Percentiles rank a stretch among this genome's conserved stretches.
Conservation (phyloP, 768 basidiomycete species). For the Rubroboletus satanas region DNA sequence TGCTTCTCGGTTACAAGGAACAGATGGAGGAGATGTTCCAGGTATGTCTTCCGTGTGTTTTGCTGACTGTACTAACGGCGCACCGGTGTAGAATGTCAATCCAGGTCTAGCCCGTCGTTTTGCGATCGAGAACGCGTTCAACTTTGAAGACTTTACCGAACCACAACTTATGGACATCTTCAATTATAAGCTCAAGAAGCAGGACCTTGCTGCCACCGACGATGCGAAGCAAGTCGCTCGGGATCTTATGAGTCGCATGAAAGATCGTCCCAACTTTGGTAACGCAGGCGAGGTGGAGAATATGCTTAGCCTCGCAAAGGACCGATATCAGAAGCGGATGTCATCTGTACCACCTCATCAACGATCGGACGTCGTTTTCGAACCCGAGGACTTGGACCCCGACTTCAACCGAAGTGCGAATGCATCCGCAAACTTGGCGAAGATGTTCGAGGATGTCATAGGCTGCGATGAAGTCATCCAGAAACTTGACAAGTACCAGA, state of each 20-base stretch:
- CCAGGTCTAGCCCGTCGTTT: conserved; percentile 65
- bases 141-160: conserved; percentile 63
- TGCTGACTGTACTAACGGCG: not conserved
- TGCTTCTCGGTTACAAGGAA: conserved; percentile 61
- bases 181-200: conserved; percentile 51
- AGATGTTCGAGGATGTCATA: conserved; percentile 60
- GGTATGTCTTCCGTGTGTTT: conserved; percentile 31
- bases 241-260: conserved; percentile 36
- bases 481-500: conserved; percentile 51
- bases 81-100: conserved; percentile 54
- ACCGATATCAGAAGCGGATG: conserved; percentile 41
- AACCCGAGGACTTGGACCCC: conserved; percentile 57
- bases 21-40: conserved; percentile 76
- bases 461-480: conserved; percentile 53
- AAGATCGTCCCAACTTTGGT: conserved; percentile 56
- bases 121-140: conserved; percentile 63
- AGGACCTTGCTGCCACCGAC: conserved; percentile 54
- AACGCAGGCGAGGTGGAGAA: conserved; percentile 67
- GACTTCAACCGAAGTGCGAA: conserved; percentile 49
- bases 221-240: conserved; percentile 56
- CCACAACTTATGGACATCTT: conserved; percentile 50
- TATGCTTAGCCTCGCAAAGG: conserved; percentile 48
- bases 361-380: conserved; percentile 30
- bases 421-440: conserved; percentile 47
- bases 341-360: conserved; percentile 17